Evolutionary conservation across 129 eudicot genomes (phyloP).

Genomic region (Saposhnikovia divaricata): DNA sequence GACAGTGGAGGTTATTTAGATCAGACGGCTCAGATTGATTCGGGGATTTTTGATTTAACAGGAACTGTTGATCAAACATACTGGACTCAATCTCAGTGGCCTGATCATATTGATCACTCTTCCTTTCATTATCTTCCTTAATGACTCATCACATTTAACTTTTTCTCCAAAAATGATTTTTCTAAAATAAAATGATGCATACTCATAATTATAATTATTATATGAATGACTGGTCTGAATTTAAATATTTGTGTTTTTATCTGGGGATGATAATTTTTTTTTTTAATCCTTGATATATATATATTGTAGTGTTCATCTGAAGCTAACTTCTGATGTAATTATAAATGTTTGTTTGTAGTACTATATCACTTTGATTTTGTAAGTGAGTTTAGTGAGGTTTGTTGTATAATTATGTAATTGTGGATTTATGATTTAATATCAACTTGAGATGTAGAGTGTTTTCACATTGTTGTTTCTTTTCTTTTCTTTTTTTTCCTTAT

Average conservation of each 20-base stretch:
- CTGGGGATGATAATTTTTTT: background rate
- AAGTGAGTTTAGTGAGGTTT: background rate
- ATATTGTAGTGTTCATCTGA: background rate
- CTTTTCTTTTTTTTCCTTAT: too few relatives aligned
- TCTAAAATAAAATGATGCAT: background rate
- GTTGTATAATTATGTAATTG: background rate
- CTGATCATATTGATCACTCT: conserved; percentile 36
- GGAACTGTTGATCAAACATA: conserved; percentile 54
- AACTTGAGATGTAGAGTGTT: background rate
- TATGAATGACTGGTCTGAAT: background rate
- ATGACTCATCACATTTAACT: conserved; percentile 4
- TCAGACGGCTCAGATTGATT: conserved; percentile 30
- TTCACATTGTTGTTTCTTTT: background rate
- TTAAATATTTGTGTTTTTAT: background rate
- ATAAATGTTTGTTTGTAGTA: background rate
- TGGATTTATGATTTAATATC: background rate
- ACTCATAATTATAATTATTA: background rate
- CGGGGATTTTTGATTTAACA: conserved; percentile 50
- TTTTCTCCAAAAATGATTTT: background rate
- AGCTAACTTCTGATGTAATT: background rate
- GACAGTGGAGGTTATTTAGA: conserved; percentile 20
- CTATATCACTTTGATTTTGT: background rate
- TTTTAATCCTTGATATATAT: background rate
- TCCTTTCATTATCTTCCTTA: conserved; percentile 47
- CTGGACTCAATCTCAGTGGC: conserved; percentile 64